Base-by-base conservation (phyloP, 345 rosid species). In the Brassica cretica region DNA sequence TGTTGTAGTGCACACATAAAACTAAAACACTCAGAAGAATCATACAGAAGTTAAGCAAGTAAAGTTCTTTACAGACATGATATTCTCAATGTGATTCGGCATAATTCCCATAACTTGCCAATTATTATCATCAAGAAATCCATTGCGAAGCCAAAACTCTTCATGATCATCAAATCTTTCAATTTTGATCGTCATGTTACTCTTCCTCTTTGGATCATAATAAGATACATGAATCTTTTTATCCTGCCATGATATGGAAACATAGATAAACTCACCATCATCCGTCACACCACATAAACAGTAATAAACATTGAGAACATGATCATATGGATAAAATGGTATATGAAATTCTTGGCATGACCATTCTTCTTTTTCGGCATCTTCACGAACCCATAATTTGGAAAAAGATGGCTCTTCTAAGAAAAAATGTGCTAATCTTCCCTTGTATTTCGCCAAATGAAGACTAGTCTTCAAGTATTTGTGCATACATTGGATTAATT, bases 371-470 rank as follows among this genome's bases (percentile, higher is more conserved):
- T 62, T 61, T 62, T 61, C 7, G 6, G 18, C 44, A 62, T 72
- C 69, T 73, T 73, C 76, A 63, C 62, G 69, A 62, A 72, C 16
- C 69, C 68, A 72, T 27, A 72, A 72, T 27, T 16, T 27, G 19
- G 15, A 44, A 62, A 2, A 61, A 11, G 18, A 44, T 27, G 60
- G 44, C 29, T 41, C 29, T 44, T n/a, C n/a, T n/a, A 4, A 41
- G 58, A 62, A 15, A 62, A 46, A 8, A 60, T 68, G 30, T 10
- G 76, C 32, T 8, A 27, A 30, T 64, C 14, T 73, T 14, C 68
- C 76, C 68, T 15, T 62, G 68, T 72, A 72, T 29, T 16, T 72
- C 60, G 44, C 8, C 15, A 62, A 16, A 9, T 29, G 27, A 62
- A 46, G n/a, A 3, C 3, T 11, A 1, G n/a, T 44, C 5, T 2